Base-by-base conservation (phyloP, 2,329 filamentous ascomycete genomes). In the Fusarium decemcellulare region DNA sequence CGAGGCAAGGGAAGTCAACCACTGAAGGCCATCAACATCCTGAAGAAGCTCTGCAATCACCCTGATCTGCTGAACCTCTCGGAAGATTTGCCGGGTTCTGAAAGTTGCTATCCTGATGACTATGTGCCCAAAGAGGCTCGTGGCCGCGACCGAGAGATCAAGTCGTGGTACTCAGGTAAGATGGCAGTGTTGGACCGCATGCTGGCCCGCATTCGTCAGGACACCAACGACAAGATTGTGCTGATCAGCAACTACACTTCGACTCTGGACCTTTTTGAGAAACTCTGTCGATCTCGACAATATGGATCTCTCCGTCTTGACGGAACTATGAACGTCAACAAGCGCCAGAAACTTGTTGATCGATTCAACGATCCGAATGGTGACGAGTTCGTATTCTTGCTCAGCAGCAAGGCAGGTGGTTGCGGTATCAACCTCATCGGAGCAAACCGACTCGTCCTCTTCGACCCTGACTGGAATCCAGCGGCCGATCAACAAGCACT, bases 21-120 rank as follows among this genome's bases (percentile, higher is more conserved):
- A 2, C 86, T 99, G 50, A 98, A 98, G 80, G 96, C 96, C 8
- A 99, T 99, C 79, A 94, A 94, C 47, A 91, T 99, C 72, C 87
- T 99, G 76, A 99, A 99, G 83, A 99, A 99, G 80, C 90, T 99
- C 14, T 99, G 97, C 85, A 99, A 99, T 74, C 96, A 99, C 75
- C 96, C 96, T 0, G 96, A 99, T 77, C 87, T 99, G 5, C 88
- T 99, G 36, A 93, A 95, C 65, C 85, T 98, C 2, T 85, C 91
- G 0, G 88, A 90, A 0, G 96, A 99, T 77, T 84, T 99, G 32
- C 95, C 95, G 1, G 96, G 96, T 6, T 94, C 92, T 62, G 95
- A 99, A 75, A 78, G 89, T 30, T 89, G 88, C 72, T 96, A 91
- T 76, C 96, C 96, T 0, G 91, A 93, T 2, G 95, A 97, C 76